Evolutionary conservation across 176 grass and related monocot genomes (phyloP), one percentile per base, ranked within the genome.

Genomic region (Ananas comosus): DNA sequence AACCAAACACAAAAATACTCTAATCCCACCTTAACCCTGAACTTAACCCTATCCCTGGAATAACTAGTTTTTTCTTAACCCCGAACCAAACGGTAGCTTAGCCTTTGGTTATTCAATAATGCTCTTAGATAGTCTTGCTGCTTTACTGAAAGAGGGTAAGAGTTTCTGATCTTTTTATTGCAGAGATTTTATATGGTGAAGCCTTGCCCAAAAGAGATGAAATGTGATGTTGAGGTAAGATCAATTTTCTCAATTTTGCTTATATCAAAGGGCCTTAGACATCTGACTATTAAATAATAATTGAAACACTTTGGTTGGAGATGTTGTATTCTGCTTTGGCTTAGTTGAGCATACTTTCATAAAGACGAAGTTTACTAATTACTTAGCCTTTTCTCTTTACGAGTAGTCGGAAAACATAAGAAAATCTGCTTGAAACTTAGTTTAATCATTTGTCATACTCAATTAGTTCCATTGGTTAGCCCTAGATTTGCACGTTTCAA

Each of bases 101-200:
- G 33, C 33, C 5, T 42, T 42, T 42, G 33, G 33, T 42, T 4
- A 42, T 42, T 4, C 33, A 42, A 42, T 42, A 7, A 42, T 42
- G 33, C 33, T 42, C 5, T 42, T 42, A 42, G 33, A 42, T 61
- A 61, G 56, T 22, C 17, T 18, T 61, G n/a, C 14, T 61, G 7
- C 21, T 61, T 61, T 61, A 61, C 16, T 18, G 9, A 18, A 61
- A 61, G 17, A 42, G 9, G 21, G 21, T 61, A 61, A 61, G 56
- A 61, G 56, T 61, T 61, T 22, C 3, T 61, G 12, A 22, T 13
- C 1, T 85, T 22, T n/a, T 70, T 64, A 16, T 21, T 86, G 25
- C 82, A 99, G 94, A 99, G 89, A 83, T 93, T 99, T 76, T 99
- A 99, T 74, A 86, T 91, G 90, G 82, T 93, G 82, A 99, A 93